Percentiles rank a stretch among this genome's conserved stretches.
Conservation (phyloP, 164 flowering plant species). For the Tetrastigma voinierianum region DNA sequence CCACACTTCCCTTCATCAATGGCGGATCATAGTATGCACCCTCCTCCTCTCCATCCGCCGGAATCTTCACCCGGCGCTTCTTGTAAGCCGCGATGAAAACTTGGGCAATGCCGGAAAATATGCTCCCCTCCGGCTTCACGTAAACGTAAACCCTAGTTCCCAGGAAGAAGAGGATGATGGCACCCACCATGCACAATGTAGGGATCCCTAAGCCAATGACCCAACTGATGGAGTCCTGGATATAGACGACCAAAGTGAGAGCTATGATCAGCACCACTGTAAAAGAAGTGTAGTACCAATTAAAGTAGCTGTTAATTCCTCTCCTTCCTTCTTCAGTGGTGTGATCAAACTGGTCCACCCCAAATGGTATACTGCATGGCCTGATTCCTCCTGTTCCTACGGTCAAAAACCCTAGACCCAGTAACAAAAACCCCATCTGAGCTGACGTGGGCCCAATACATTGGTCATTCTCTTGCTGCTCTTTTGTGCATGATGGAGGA, state of each 20-base stretch:
- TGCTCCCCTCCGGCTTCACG: slow-evolving; percentile 68
- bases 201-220: slow-evolving; percentile 68
- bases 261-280: slow-evolving; percentile 57
- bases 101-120: slow-evolving; percentile 52
- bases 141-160: slow-evolving; percentile 61
- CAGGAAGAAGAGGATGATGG: slow-evolving; percentile 56
- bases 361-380: slow-evolving; percentile 85
- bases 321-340: slow-evolving; percentile 61
- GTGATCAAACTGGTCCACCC: slow-evolving; percentile 78
- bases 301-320: slow-evolving; percentile 78
- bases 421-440: slow-evolving; percentile 44
- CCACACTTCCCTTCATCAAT: slow-evolving; percentile 5
- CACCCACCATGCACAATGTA: slow-evolving; percentile 47
- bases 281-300: slow-evolving; percentile 84
- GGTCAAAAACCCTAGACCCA: slow-evolving; percentile 40
- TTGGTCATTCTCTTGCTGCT: slow-evolving; percentile 3
- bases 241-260: slow-evolving; percentile 63
- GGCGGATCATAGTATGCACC: slow-evolving; percentile 51
- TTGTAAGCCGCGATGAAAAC: slow-evolving; percentile 59
- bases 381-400: slow-evolving; percentile 74
- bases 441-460: slow-evolving; percentile 37
- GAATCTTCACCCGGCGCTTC: slow-evolving; percentile 51
- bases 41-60: neutral
- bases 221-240: slow-evolving; percentile 78
- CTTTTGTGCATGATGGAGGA: slow-evolving; percentile 46